A percentile compares a stretch with the other conserved stretches of the same genome.
Evolutionary conservation across 2,329 filamentous ascomycete species (phyloP).

Genomic region (Fusarium veterinarium): DNA sequence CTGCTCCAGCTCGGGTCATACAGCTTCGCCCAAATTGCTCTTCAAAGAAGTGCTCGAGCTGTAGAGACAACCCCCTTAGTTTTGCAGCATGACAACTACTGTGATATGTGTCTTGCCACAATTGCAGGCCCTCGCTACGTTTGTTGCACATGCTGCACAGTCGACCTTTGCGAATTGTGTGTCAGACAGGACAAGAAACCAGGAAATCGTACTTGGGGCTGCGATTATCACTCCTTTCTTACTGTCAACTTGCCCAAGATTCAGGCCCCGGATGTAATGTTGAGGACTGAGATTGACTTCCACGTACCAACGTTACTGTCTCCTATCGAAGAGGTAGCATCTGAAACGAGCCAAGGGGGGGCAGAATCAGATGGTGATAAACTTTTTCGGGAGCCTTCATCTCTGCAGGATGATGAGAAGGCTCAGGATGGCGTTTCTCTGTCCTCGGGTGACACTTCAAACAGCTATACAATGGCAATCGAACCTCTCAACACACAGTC

Average conservation of each 20-base stretch:
- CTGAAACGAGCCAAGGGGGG: not conserved
- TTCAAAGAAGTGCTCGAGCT: conserved; percentile 14
- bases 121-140: conserved; percentile 9
- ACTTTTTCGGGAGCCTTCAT: not conserved
- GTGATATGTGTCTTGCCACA: conserved; percentile 17
- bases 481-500: not conserved
- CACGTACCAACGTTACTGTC: not conserved
- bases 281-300: not conserved
- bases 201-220: conserved; percentile 24
- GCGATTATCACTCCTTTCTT: conserved; percentile 18
- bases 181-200: not conserved
- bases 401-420: not conserved
- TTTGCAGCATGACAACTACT: conserved; percentile 19
- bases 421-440: not conserved
- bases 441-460: not conserved
- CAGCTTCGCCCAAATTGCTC: conserved; percentile 24
- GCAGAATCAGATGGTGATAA: not conserved
- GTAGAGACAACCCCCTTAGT: conserved; percentile 11
- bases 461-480: not conserved
- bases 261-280: not conserved
- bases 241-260: not conserved
- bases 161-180: conserved; percentile 17
- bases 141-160: conserved; percentile 15
- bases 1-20: conserved; percentile 16
- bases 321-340: conserved; percentile 4